Percentiles rank a stretch among this genome's conserved stretches.
Evolutionary conservation across 2,329 filamentous ascomycete species (phyloP).

Genomic region (Aspergillus awamori): DNA sequence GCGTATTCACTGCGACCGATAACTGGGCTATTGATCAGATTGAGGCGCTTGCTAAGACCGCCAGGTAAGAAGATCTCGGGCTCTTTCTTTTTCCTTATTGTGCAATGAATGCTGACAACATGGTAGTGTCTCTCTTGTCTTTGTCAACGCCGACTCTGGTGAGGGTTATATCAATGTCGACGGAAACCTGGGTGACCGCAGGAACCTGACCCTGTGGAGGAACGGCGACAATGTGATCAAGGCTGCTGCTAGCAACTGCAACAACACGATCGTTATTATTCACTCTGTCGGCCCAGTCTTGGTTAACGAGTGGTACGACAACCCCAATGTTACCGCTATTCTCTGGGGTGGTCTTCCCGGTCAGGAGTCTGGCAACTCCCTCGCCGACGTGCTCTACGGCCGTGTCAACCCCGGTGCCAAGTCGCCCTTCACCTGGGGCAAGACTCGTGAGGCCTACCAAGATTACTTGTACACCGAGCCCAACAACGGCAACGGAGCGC

Average conservation of each 20-base stretch:
- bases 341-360: conserved; percentile 75
- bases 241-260: conserved; percentile 74
- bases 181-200: conserved; percentile 83
- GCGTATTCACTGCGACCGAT: conserved; percentile 63
- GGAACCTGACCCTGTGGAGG: conserved; percentile 89
- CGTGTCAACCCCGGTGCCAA: conserved; percentile 64
- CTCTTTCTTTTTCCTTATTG: too few species aligned
- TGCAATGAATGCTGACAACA: not conserved
- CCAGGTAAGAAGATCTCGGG: conserved; percentile 31
- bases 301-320: conserved; percentile 62
- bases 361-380: conserved; percentile 73
- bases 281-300: conserved; percentile 83
- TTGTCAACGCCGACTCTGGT: conserved; percentile 83
- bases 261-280: conserved; percentile 90
- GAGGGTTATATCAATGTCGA: conserved; percentile 86
- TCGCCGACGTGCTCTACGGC: conserved; percentile 75
- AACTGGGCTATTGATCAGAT: conserved; percentile 60
- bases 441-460: conserved; percentile 57
- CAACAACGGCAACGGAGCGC: conserved; percentile 59
- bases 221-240: conserved; percentile 78
- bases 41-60: conserved; percentile 53
- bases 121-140: conserved; percentile 67
- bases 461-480: conserved; percentile 59
- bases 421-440: conserved; percentile 63
- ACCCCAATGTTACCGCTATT: conserved; percentile 73